phyloP scores from a whole-genome alignment of 345 rosid genomes.

The Populus deltoides region DNA sequence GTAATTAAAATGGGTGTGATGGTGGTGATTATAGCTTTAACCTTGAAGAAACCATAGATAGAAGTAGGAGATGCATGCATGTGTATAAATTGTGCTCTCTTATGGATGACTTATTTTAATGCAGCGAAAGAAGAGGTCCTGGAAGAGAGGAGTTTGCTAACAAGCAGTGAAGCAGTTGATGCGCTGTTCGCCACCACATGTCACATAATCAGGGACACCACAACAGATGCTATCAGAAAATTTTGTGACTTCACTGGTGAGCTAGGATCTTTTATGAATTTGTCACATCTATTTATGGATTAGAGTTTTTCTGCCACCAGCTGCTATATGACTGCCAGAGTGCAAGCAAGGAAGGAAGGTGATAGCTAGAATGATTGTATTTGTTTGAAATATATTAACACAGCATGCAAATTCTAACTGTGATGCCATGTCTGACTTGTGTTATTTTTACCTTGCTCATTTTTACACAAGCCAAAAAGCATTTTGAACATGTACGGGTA shows the following conservation, averaged over 20 bases:
- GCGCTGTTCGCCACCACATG: conserved; percentile 82
- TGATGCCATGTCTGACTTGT: not conserved
- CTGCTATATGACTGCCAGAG: too few species aligned
- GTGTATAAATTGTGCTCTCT: not conserved
- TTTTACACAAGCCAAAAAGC: not conserved
- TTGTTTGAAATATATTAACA: not conserved
- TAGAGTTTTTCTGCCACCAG: not conserved
- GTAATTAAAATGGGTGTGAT: too few species aligned
- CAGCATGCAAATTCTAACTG: not conserved
- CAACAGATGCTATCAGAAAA: conserved; percentile 48
- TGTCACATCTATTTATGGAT: not conserved
- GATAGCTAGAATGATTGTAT: too few species aligned
- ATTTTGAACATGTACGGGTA: not conserved
- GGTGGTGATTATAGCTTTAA: not conserved
- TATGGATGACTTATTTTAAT: not conserved
- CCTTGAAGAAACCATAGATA: not conserved
- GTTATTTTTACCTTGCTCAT: not conserved
- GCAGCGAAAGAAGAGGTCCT: conserved; percentile 38
- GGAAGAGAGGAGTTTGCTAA: conserved; percentile 49
- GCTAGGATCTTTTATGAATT: conserved; percentile 16
- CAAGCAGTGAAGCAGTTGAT: conserved; percentile 64
- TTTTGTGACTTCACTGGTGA: conserved; percentile 73
- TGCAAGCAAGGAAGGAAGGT: conserved; percentile 1
- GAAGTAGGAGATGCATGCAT: not conserved
- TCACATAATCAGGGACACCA: conserved; percentile 63